A percentile compares a stretch with the other conserved stretches of the same genome.
These are phyloP conservation scores for Rhexocercosporidium sp. DNA, from an alignment of 2,329 filamentous ascomycete genomes.

Conservation along the genomic window DNA sequence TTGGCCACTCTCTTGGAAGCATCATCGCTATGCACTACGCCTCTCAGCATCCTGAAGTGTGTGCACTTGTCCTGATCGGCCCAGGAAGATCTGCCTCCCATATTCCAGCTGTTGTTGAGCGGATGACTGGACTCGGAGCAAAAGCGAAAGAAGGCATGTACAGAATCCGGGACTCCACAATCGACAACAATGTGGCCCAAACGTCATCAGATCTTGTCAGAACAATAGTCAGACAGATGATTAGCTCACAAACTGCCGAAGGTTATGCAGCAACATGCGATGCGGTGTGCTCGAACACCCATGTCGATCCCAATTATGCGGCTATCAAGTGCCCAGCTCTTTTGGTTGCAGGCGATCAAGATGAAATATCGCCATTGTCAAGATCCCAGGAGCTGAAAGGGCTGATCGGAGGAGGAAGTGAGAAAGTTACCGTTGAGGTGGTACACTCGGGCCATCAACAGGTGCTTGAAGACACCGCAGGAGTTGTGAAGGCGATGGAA, in stretches of 20 bases:
- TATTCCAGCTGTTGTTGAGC: conserved; percentile 41
- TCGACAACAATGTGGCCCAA: conserved; percentile 41
- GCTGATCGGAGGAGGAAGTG: conserved; percentile 43
- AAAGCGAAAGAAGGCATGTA: conserved; percentile 39
- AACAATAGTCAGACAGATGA: conserved; percentile 39
- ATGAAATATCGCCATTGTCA: conserved; percentile 41
- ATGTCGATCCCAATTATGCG: conserved; percentile 43
- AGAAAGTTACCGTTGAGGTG: conserved; percentile 63
- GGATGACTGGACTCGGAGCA: conserved; percentile 41
- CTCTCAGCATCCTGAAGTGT: conserved; percentile 35
- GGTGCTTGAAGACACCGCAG: conserved; percentile 67
- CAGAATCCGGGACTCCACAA: conserved; percentile 38
- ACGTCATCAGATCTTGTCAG: conserved; percentile 33
- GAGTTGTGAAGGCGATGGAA: conserved; percentile 52
- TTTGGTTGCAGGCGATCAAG: conserved; percentile 42
- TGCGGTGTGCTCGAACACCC: conserved; percentile 38
- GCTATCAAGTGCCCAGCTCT: conserved; percentile 40
- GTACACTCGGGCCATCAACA: conserved; percentile 71
- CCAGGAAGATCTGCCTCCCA: conserved; percentile 41
- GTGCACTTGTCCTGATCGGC: conserved; percentile 43
- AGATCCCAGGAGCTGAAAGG: conserved; percentile 37
- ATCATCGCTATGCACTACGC: conserved; percentile 46
- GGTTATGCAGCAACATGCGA: conserved; percentile 44
- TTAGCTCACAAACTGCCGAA: conserved; percentile 41
- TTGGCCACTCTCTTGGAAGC: conserved; percentile 46